A percentile compares a stretch with the other conserved stretches of the same genome.
Conservation (phyloP, 1,284 basidiomycete species). For the Microbotryomycetes sp. region DNA sequence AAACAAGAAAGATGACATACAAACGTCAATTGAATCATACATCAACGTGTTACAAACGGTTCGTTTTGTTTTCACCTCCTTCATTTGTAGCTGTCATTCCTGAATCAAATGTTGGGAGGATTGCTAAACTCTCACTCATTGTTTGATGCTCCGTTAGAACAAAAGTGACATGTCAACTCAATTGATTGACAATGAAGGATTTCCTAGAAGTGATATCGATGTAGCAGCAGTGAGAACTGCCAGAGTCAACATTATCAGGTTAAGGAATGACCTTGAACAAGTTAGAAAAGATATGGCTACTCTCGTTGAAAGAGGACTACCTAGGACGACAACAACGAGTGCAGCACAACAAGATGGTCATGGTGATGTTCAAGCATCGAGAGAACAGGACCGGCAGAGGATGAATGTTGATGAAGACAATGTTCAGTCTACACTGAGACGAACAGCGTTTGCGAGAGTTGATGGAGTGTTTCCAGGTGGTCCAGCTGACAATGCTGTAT, state of each 20-base stretch:
- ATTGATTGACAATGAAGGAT: constrained; percentile 74
- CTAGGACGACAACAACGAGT: constrained; percentile 33
- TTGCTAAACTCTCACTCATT: no score
- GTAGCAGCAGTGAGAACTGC: constrained; percentile 73
- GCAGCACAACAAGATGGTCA: not conserved
- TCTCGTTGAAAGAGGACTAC: constrained; percentile 60
- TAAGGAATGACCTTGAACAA: constrained; percentile 66
- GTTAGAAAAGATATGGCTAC: constrained; percentile 61
- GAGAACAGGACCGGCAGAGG: not conserved
- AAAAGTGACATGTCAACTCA: constrained; percentile 47
- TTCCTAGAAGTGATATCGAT: constrained; percentile 67
- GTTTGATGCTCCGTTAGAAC: constrained; percentile 44
- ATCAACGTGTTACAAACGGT: constrained; percentile 51
- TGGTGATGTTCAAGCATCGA: not conserved
- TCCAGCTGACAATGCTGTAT: constrained; percentile 23
- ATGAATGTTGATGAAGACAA: not conserved
- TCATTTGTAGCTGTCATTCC: constrained; percentile 43
- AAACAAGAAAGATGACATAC: constrained; percentile 53
- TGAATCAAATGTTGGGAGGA: no score
- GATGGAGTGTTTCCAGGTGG: constrained; percentile 10
- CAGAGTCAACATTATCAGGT: constrained; percentile 59
- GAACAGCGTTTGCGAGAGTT: constrained; percentile 1
- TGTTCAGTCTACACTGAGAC: not conserved
- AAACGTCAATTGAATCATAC: constrained; percentile 57
- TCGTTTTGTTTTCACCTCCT: not conserved